A percentile compares a stretch with the other conserved stretches of the same genome.
Evolutionary conservation across 345 rosid genomes (phyloP).

Genomic region (Euphorbia tirucalli): DNA sequence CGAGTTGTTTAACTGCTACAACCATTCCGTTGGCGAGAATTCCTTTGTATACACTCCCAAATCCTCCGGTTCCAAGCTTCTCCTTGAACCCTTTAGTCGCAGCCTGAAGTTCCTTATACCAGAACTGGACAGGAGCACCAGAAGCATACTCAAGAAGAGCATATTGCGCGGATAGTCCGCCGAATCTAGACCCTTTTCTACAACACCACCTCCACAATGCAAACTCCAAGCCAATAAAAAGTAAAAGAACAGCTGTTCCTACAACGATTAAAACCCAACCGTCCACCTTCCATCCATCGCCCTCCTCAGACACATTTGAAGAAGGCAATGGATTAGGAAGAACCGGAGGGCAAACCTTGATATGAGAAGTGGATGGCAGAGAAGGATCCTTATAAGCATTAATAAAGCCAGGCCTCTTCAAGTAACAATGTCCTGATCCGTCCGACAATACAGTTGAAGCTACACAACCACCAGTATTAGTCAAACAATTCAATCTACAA

Average conservation of each 20-base stretch:
- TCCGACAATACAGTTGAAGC: conserved; percentile 57
- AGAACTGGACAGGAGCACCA: conserved; percentile 41
- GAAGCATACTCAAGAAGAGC: conserved; percentile 69
- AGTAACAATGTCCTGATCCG: conserved; percentile 56
- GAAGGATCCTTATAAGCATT: conserved; percentile 50
- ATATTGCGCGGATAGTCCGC: conserved; percentile 45
- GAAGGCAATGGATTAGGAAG: conserved; percentile 29
- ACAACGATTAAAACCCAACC: conserved; percentile 38
- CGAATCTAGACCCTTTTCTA: conserved; percentile 39
- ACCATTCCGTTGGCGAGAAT: conserved; percentile 22
- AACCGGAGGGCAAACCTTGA: conserved; percentile 60
- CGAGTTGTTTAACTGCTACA: conserved; percentile 32
- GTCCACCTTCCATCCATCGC: conserved; percentile 17
- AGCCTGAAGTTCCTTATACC: conserved; percentile 20
- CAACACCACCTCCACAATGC: conserved; percentile 60
- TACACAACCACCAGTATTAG: conserved; percentile 32
- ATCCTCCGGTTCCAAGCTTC: conserved; percentile 31
- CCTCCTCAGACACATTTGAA: background rate
- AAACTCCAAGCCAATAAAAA: conserved; percentile 38
- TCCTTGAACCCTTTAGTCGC: conserved; percentile 29
- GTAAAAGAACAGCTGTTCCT: conserved; percentile 34
- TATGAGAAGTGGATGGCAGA: conserved; percentile 54
- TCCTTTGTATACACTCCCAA: conserved; percentile 28
- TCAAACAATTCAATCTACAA: conserved; percentile 54
- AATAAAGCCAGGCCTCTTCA: conserved; percentile 42